Evolutionary conservation across 2,329 filamentous ascomycete genomes (phyloP).

Genomic region (Botrytis cinerea): DNA sequence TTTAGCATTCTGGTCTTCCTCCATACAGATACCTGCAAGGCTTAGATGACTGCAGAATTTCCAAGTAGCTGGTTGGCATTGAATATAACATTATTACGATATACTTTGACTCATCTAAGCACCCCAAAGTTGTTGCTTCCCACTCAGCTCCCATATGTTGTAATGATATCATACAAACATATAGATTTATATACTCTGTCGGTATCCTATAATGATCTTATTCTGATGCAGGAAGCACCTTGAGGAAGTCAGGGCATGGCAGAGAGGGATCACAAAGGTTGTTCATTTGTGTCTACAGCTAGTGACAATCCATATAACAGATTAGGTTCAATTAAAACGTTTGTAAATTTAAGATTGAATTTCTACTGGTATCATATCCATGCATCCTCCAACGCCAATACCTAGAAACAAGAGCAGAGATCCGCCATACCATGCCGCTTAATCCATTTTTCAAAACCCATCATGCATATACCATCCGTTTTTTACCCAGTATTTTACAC

Average conservation of each 20-base stretch:
- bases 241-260: background rate
- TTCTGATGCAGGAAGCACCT: background rate
- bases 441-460: slow-evolving; percentile 7
- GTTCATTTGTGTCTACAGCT: background rate
- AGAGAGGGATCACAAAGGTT: background rate
- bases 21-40: background rate
- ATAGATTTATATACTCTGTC: background rate
- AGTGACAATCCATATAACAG: background rate
- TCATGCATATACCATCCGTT: background rate
- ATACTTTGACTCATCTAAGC: background rate
- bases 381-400: background rate
- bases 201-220: background rate
- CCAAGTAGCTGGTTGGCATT: background rate
- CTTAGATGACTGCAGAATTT: background rate
- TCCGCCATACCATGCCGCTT: slow-evolving; percentile 15
- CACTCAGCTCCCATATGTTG: background rate
- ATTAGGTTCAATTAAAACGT: background rate
- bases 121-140: background rate
- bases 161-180: background rate
- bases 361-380: background rate
- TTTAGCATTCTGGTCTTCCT: background rate
- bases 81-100: background rate
- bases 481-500: background rate
- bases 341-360: background rate
- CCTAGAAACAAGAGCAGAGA: slow-evolving; percentile 14